These are phyloP conservation scores for Trichoderma sp. DNA, from an alignment of 2,329 filamentous ascomycete genomes.

Conservation along the genomic window DNA sequence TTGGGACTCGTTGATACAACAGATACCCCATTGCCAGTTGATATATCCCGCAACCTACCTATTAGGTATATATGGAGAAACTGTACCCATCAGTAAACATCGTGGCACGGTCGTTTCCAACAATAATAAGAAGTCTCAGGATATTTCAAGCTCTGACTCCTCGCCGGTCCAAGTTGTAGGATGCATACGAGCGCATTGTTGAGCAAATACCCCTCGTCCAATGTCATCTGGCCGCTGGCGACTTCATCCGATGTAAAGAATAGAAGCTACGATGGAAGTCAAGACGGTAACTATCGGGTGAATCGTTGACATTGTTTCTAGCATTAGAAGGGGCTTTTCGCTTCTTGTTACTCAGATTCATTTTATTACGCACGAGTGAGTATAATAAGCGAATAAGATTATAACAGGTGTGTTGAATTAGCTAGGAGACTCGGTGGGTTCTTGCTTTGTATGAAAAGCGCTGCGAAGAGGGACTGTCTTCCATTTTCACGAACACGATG, in stretches of 20 bases:
- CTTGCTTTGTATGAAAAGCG: not conserved
- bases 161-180: not conserved
- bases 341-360: not conserved
- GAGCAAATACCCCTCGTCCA: not conserved
- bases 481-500: not conserved
- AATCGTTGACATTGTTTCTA: not conserved
- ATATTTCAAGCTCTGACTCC: not conserved
- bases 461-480: not conserved
- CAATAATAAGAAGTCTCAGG: not conserved
- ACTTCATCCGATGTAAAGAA: not conserved
- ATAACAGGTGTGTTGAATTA: not conserved
- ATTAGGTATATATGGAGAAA: not conserved
- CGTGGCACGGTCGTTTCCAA: not conserved
- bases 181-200: not conserved
- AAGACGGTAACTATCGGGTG: accelerated
- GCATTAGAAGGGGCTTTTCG: not conserved
- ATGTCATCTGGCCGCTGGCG: not conserved
- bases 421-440: not conserved
- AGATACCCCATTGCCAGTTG: not conserved
- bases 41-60: not conserved
- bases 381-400: not conserved
- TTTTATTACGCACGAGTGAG: not conserved
- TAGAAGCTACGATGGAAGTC: not conserved
- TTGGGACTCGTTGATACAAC: too few relatives aligned
- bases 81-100: not conserved